Base-by-base conservation (phyloP, 148 eudicot species). In the Nepenthes mirabilis region DNA sequence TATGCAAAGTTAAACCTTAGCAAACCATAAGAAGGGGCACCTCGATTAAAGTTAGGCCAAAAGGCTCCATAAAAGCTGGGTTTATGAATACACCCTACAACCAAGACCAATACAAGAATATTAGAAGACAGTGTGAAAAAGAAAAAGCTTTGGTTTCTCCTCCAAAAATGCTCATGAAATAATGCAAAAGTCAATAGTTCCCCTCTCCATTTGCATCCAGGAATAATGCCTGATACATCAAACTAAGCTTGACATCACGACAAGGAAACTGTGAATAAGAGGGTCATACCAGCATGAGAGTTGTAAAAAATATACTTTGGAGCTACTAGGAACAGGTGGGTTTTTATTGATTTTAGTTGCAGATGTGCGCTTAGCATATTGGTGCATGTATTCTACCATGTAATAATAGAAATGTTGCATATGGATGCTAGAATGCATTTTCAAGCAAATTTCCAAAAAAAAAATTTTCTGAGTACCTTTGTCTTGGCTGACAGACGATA, bases 31-130 rank as follows among this genome's bases (percentile, higher is more conserved):
- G 66, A 55, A 62, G 47, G 37, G 58, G 59, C 51, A 91, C 97
- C 97, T 91, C 97, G 45, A 91, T 91, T 70, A 91, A 23, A 23
- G 23, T 23, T 23, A 23, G 23, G 23, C 23, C 23, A 23, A 23
- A 23, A 23, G 23, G 23, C 72, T 91, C 97, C 56, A 91, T 86
- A 40, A 91, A 85, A 37, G 97, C 97, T 67, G 97, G 97, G 72
- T 91, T 91, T 71, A 91, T 88, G 70, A 91, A 91, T 37, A 91
- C 97, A 45, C 97, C 97, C 97, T 91, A 70, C 74, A 74, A 68
- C 65, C 65, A 50, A 49, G 45, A 70, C 48, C 9, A 2, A 32
- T 2, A 13, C 2, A n/a, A 6, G 56, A 32, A 11, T 3, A 53
- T 13, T 1, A 32, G 56, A 53, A 53, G 33, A 23, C 23, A n/a